Conservation (phyloP, 2,329 filamentous ascomycete genomes). For the Cladophialophora chaetospira region DNA sequence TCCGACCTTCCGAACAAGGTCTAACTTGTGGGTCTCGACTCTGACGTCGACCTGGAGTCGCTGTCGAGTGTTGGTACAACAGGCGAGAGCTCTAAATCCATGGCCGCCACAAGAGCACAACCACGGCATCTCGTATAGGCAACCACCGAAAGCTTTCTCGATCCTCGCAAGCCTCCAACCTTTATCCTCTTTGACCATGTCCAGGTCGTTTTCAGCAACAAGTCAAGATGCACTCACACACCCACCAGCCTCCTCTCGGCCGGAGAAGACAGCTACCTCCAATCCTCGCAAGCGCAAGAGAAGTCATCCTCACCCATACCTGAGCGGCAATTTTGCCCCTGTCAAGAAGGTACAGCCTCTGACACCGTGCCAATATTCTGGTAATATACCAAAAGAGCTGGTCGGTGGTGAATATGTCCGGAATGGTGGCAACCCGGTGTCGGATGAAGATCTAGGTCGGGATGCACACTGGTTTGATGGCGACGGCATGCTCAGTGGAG, state of each 20-base stretch:
- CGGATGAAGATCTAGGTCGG: slow-evolving; percentile 61
- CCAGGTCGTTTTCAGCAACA: neutral
- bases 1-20: neutral
- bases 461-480: slow-evolving; percentile 76
- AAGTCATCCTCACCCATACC: slow-evolving; percentile 45
- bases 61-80: neutral
- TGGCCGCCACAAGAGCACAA: neutral
- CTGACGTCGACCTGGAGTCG: neutral
- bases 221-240: slow-evolving; percentile 1
- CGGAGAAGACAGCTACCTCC: slow-evolving; percentile 6
- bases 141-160: neutral
- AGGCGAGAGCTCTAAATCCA: neutral
- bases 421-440: slow-evolving; percentile 69
- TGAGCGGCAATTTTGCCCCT: slow-evolving; percentile 71
- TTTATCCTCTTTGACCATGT: neutral
- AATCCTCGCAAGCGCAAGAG: slow-evolving; percentile 20
- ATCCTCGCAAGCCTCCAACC: neutral
- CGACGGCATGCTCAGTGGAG: slow-evolving; percentile 72
- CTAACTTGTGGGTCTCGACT: neutral
- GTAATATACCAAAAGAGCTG: slow-evolving; percentile 65
- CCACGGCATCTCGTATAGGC: neutral
- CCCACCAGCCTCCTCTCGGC: neutral
- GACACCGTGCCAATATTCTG: slow-evolving; percentile 60
- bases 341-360: slow-evolving; percentile 58
- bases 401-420: slow-evolving; percentile 70